A percentile compares a stretch with the other conserved stretches of the same genome.
Evolutionary conservation across 1,139 yeast genomes (phyloP).

Genomic region (Arxiozyma slooffiae): DNA sequence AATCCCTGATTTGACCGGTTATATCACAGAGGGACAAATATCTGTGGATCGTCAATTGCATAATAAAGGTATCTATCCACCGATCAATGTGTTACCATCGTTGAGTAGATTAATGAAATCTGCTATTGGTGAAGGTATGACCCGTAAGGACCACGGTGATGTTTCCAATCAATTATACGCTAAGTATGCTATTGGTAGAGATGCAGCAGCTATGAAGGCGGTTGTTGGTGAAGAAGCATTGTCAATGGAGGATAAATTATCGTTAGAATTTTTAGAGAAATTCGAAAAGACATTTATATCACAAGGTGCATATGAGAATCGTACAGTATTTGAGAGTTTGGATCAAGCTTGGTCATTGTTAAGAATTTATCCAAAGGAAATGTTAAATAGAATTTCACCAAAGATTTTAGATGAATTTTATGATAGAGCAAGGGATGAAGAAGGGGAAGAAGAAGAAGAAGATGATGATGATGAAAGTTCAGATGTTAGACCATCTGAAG

Average conservation of each 20-base stretch:
- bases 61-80: conserved; percentile 97
- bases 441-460: conserved; percentile 39
- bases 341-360: conserved; percentile 97
- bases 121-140: conserved; percentile 99
- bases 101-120: conserved; percentile 97
- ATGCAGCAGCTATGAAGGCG: conserved; percentile 99
- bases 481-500: conserved; percentile 9
- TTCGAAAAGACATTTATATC: conserved; percentile 90
- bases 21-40: conserved; percentile 98
- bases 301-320: conserved; percentile 94
- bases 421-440: conserved; percentile 74
- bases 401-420: conserved; percentile 91
- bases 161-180: conserved; percentile 98
- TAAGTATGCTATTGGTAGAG: conserved; percentile 98
- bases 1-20: conserved; percentile 98
- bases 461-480: conserved; percentile 33
- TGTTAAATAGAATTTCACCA: conserved; percentile 96
- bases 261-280: conserved; percentile 93
- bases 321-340: conserved; percentile 87
- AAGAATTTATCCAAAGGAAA: conserved; percentile 97
- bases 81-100: conserved; percentile 94
- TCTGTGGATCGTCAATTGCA: conserved; percentile 91
- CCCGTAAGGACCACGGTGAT: conserved; percentile 98
- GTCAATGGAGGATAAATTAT: conserved; percentile 92
- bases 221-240: conserved; percentile 99